Evolutionary conservation across 208 protist species (phyloP), one percentile per base, ranked within the genome.

Genomic region (Dictyostelium gargantuum): DNA sequence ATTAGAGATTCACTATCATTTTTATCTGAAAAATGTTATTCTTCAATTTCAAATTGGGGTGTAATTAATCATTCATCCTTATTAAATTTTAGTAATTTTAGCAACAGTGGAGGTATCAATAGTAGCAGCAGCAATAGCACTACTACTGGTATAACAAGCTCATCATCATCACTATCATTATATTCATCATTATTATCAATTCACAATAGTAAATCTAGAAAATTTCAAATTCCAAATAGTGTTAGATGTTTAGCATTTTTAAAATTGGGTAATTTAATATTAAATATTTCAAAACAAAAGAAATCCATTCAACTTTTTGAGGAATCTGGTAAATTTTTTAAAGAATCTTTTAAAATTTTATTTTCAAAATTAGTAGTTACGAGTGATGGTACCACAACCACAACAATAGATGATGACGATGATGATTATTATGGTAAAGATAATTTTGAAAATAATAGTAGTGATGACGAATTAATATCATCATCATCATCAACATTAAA

Each of bases 21-120:
- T 13, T 42, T 91, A 6, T 54, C 84, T 23, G 73, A 91, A 26
- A 68, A 80, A 54, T 77, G 52, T 48, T 91, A 70, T 73, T 23
- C 26, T 26, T 70, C 72, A 32, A 74, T 91, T 4, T 19, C 68
- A 2, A 54, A n/a, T 52, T 89, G 82, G 82, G 70, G 52, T 44
- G 42, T 35, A 46, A 40, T 44, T 4, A 40, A 79, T 19, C 66
- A 10, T 32, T 35, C 32, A 6, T n/a, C 21, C 17, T n/a, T 80
- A 40, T 80, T 58, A 19, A 23, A 26, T 23, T 21, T 3, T 38
- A 26, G 10, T 40, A 29, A 61, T 58, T 6, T 29, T 15, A 32
- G 15, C 29, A 32, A 66, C 32, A 32, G 32, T 35, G 32, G 32
- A 19, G 17, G 17, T 66, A 66, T 17, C 32, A 66, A 32, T 66